Evolutionary conservation across 441 rosid species (phyloP).

Genomic region (Gossypium schwendimanii): DNA sequence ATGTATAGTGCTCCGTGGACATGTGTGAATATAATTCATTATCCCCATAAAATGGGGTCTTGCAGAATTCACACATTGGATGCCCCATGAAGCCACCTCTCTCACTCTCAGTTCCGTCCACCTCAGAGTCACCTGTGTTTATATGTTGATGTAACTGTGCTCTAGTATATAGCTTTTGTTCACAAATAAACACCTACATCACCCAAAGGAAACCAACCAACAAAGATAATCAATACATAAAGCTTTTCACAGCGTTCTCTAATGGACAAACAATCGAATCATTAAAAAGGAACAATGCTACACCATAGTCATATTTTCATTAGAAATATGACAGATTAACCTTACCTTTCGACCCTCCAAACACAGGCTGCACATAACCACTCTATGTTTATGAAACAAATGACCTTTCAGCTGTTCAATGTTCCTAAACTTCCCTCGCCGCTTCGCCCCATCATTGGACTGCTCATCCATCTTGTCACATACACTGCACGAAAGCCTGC

Average conservation of each 20-base stretch:
- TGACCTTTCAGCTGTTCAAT: constrained; percentile 91
- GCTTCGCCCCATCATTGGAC: constrained; percentile 50
- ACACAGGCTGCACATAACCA: constrained; percentile 82
- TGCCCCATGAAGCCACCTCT: constrained; percentile 93
- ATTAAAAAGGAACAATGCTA: not conserved
- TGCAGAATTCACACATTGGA: constrained; percentile 89
- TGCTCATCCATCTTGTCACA: constrained; percentile 74
- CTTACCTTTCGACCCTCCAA: constrained; percentile 90
- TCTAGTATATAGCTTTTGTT: constrained; percentile 77
- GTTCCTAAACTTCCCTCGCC: constrained; percentile 55
- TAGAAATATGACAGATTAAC: constrained; percentile 2
- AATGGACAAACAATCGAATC: not conserved
- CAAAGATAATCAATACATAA: not conserved
- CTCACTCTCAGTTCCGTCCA: constrained; percentile 92
- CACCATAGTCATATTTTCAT: not conserved
- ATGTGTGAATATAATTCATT: constrained; percentile 84
- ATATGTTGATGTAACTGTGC: constrained; percentile 79
- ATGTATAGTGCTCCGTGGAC: constrained; percentile 87
- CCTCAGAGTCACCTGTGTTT: constrained; percentile 79
- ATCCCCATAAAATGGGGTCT: constrained; percentile 80
- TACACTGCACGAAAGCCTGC: constrained; percentile 78
- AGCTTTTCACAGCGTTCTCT: not conserved
- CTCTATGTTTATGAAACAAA: constrained; percentile 68
- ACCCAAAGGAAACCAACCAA: constrained; percentile 8
- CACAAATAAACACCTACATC: constrained; percentile 75